Evolutionary conservation across 352 stramenopile genomes (phyloP), one percentile per base, ranked within the genome.

Genomic region (Blastocystis sp.): DNA sequence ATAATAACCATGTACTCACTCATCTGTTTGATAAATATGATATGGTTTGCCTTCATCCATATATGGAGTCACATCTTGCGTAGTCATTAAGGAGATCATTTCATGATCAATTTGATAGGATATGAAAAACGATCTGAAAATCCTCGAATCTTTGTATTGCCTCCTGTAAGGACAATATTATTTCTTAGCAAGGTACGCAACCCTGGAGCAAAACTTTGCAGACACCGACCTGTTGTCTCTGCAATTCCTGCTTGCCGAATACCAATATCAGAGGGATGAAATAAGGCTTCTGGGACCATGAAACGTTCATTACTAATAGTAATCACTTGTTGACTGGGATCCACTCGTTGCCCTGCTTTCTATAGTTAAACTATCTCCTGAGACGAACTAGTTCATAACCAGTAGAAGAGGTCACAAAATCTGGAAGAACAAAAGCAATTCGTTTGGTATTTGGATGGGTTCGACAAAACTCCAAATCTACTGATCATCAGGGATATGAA

Each of bases 281-380:
- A 83, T n/a, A 83, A 24, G 21, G 71, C 71, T 42, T 83, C 71
- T 7, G 71, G 71, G 11, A 83, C 71, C 71, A 83, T 83, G 27
- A 83, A 83, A 49, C 71, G 49, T 27, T 83, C 71, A 21, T 83
- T 83, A n/a, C 5, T 37, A 9, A 83, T 27, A 4, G 24, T 24
- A 37, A 83, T 27, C 4, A 83, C 46, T 32, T 83, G 71, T 56
- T 83, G 71, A 24, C 29, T 83, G 2, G 71, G 71, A 66, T 66
- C 52, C 1, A 65, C 51, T 43, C 39, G 37, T 27, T 83, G 19
- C 37, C 71, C 71, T 19, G 71, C 46, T 27, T 66, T 83, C 71
- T 83, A 66, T 7, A 6, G 5, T 42, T 49, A 27, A 67, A 11
- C 16, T 16, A 5, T 19, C 0, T 6, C 2, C 19, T 14, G 0